Evolutionary conservation across 805 yeast species (phyloP).

Genomic region (Teunomyces lycoperdinae): DNA sequence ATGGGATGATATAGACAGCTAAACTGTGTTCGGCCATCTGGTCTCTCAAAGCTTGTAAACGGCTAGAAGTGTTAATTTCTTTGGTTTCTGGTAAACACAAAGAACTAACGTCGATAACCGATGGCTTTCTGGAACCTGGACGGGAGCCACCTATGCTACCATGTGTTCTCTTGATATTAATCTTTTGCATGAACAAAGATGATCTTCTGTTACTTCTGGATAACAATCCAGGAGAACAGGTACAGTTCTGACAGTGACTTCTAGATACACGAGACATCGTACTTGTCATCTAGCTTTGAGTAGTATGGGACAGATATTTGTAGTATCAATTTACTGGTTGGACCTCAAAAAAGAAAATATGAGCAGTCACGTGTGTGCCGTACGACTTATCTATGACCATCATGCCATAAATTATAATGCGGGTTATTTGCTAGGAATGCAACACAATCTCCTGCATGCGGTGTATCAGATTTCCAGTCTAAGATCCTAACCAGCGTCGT

Average conservation of each 20-base stretch:
- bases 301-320: neutral
- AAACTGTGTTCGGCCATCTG: constrained; percentile 44
- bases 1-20: constrained; percentile 57
- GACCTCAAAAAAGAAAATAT: neutral
- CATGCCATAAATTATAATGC: neutral
- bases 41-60: constrained; percentile 23
- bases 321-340: neutral
- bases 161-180: constrained; percentile 25
- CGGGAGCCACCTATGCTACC: constrained; percentile 23
- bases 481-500: too few species aligned
- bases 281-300: neutral
- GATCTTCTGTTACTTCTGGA: constrained; percentile 65
- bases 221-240: constrained; percentile 79
- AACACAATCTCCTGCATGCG: neutral
- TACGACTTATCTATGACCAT: constrained; percentile 2
- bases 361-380: constrained; percentile 2
- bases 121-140: constrained; percentile 35
- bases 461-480: neutral
- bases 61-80: constrained; percentile 50
- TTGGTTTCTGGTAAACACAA: constrained; percentile 42
- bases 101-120: constrained; percentile 40
- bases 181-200: constrained; percentile 42
- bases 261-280: constrained; percentile 32
- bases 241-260: constrained; percentile 66
- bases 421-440: neutral